Evolutionary conservation across 768 basidiomycete species (phyloP).

Genomic region (Psilocybe azurescens): DNA sequence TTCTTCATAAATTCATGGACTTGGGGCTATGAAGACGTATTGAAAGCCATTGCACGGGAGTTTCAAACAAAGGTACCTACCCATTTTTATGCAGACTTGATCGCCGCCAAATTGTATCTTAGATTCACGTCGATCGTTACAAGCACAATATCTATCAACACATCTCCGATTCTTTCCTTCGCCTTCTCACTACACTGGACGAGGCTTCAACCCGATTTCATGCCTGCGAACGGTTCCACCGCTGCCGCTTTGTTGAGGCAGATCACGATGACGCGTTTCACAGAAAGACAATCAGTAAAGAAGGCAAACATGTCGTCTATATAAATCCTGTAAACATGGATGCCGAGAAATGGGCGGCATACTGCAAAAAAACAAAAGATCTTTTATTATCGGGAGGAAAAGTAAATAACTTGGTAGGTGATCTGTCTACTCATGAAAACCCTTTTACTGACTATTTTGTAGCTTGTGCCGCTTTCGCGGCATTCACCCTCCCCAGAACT

Average conservation of each 20-base stretch:
- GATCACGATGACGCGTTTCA: constrained; percentile 33
- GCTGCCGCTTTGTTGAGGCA: constrained; percentile 68
- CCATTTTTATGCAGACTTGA: neutral
- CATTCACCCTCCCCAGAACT: constrained; percentile 92
- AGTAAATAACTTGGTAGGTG: constrained; percentile 68
- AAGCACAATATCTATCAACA: constrained; percentile 72
- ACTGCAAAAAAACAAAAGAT: constrained; percentile 44
- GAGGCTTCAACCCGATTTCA: constrained; percentile 79
- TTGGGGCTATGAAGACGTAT: constrained; percentile 93
- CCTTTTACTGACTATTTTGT: neutral
- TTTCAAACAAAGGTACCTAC: constrained; percentile 66
- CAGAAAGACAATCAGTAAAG: constrained; percentile 41
- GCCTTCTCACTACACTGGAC: constrained; percentile 64
- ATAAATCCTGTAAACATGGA: constrained; percentile 84
- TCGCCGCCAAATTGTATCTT: neutral
- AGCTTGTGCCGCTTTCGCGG: constrained; percentile 85
- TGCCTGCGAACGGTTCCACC: constrained; percentile 86
- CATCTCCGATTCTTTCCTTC: constrained; percentile 64
- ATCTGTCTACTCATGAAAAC: neutral
- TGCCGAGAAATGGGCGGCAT: constrained; percentile 53
- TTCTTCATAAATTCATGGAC: constrained; percentile 97
- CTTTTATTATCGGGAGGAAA: constrained; percentile 45
- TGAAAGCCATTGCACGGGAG: constrained; percentile 72
- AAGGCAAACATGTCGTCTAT: constrained; percentile 71
- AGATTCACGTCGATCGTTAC: constrained; percentile 94